phyloP scores from a whole-genome alignment of 331 rosid species.

The Pyrus hybrid region DNA sequence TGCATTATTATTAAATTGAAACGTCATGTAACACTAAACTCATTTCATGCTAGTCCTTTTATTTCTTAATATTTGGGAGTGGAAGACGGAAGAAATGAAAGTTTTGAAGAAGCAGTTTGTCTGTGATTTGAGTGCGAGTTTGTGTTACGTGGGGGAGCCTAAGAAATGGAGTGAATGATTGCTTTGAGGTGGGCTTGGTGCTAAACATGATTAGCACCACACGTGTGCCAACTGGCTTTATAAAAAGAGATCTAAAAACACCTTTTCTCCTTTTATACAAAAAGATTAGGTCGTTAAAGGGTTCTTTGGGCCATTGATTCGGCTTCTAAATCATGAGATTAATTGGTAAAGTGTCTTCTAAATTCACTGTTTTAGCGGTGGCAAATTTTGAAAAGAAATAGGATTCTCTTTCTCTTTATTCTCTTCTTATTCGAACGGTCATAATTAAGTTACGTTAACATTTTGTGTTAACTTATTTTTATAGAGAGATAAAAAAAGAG shows the following conservation, averaged over 20 bases:
- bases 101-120: background rate
- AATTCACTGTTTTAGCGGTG: background rate
- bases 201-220: slow-evolving; percentile 84
- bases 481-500: no score
- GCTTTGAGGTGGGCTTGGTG: slow-evolving; percentile 49
- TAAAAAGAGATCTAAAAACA: slow-evolving; percentile 10
- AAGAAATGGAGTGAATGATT: slow-evolving; percentile 63
- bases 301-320: slow-evolving; percentile 22
- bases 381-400: background rate
- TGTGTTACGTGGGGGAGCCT: slow-evolving; percentile 32
- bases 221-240: slow-evolving; percentile 79
- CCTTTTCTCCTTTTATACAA: slow-evolving; percentile 9
- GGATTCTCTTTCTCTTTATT: no score
- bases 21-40: accelerated
- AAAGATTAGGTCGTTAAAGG: slow-evolving; percentile 5
- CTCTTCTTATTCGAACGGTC: no score
- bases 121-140: slow-evolving; percentile 4
- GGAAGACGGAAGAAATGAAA: background rate
- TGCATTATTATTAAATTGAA: no score
- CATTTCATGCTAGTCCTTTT: background rate
- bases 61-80: background rate
- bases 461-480: no score
- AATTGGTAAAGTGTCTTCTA: background rate
- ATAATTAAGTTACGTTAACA: accelerated
- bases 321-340: slow-evolving; percentile 16